Conservation (phyloP, 1,284 basidiomycete genomes). For the Cutaneotrichosporon cyanovorans region DNA sequence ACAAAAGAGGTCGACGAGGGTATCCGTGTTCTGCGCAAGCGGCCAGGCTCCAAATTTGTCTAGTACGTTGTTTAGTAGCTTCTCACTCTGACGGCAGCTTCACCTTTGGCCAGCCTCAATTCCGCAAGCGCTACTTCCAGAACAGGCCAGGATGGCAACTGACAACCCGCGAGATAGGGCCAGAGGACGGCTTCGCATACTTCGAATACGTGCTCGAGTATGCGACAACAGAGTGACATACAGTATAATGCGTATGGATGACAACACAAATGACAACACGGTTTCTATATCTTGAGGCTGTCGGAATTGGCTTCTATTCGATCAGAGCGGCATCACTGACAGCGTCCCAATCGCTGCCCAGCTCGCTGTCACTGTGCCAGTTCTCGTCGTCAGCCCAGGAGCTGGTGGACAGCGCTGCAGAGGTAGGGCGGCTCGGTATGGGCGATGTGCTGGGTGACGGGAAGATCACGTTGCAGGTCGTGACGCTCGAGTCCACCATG, state of each 20-base stretch:
- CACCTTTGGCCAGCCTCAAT: slow-evolving; percentile 88
- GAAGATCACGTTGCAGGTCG: not conserved
- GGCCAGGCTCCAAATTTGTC: slow-evolving; percentile 58
- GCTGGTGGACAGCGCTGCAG: not conserved
- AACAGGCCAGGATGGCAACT: slow-evolving; percentile 32
- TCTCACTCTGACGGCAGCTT: slow-evolving; percentile 43
- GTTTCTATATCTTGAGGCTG: not conserved
- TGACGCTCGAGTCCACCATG: not conserved
- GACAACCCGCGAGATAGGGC: slow-evolving; percentile 36
- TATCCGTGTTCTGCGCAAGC: slow-evolving; percentile 58
- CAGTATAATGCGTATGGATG: slow-evolving; percentile 4
- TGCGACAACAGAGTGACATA: not conserved
- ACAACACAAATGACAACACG: not conserved
- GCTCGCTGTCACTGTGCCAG: slow-evolving; percentile 7
- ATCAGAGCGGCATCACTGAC: slow-evolving; percentile 3
- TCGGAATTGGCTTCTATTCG: not conserved
- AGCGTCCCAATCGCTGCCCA: slow-evolving; percentile 15
- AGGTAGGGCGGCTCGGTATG: not conserved
- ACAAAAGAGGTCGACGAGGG: slow-evolving; percentile 74
- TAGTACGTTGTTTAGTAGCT: slow-evolving; percentile 48
- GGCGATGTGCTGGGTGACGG: not conserved
- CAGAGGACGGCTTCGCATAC: slow-evolving; percentile 72
- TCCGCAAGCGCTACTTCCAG: slow-evolving; percentile 61
- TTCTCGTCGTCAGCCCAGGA: slow-evolving; percentile 13
- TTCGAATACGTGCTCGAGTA: slow-evolving; percentile 59